phyloP scores from a whole-genome alignment of 2,329 filamentous ascomycete genomes.

The Podosphaera fusca region DNA sequence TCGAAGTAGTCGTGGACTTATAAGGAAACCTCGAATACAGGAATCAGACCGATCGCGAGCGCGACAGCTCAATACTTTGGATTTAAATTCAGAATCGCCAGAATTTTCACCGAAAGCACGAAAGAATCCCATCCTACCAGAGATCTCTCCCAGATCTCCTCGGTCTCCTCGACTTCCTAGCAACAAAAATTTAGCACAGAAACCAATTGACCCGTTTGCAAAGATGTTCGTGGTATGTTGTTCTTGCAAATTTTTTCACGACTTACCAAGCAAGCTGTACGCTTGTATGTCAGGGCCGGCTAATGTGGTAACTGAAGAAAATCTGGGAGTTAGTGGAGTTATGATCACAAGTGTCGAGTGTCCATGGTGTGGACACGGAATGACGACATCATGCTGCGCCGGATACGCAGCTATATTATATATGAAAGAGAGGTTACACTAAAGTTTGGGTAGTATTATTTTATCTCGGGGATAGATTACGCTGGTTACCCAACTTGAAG shows the following conservation, averaged over 20 bases:
- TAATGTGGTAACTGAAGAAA: conserved; percentile 26
- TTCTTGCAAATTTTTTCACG: conserved; percentile 38
- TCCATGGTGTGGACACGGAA: conserved; percentile 49
- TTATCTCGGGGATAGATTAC: no score
- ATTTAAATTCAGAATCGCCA: neutral
- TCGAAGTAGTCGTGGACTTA: neutral
- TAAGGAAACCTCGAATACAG: neutral
- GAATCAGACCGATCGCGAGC: neutral
- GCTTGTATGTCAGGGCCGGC: conserved; percentile 39
- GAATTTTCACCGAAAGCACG: conserved; percentile 10
- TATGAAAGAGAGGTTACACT: conserved; percentile 37
- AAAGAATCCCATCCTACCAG: conserved; percentile 5
- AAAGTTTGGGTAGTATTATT: conserved; percentile 7
- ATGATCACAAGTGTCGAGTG: conserved; percentile 41
- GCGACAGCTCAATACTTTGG: no score
- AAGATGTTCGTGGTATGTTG: conserved; percentile 46
- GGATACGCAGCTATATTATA: conserved; percentile 45
- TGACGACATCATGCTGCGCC: conserved; percentile 45
- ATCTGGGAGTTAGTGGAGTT: conserved; percentile 28
- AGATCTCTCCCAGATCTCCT: conserved; percentile 1
- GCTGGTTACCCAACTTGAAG: no score
- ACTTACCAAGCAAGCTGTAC: conserved; percentile 40
- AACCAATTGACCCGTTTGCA: conserved; percentile 18
- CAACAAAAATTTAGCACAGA: neutral
- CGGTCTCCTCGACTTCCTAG: conserved; percentile 1